Evolutionary conservation across 2,329 filamentous ascomycete genomes (phyloP), one percentile per base, ranked within the genome.

Genomic region (Xylaria polymorpha): DNA sequence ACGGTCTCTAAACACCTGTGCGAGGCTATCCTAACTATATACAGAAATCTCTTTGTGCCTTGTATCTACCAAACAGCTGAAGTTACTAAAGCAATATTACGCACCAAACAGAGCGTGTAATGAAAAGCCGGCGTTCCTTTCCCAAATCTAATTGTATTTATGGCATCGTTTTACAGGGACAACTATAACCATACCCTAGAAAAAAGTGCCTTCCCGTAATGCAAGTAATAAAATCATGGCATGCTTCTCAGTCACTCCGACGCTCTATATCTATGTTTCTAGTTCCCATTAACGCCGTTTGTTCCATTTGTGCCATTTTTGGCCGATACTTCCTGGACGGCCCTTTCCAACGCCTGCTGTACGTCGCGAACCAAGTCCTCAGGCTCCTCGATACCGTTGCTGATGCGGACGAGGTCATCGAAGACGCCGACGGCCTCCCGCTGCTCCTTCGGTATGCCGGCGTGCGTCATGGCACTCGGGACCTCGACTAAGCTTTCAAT

Each of bases 381-480:
- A 8, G 89, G 88, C 77, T 99, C 96, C 83, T 99, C 96, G 64
- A 99, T 90, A 77, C 96, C 96, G 79, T 94, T 98, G 86, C 94
- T 97, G 69, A 99, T 86, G 73, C 96, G 88, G 37, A 99, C 93
- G 8, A 99, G 87, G 80, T 99, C 96, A 79, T 99, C 96, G 77
- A 91, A 98, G 39, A 99, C 94, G 70, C 96, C 96, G 0, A 96
- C 94, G 3, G 91, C 92, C 86, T 99, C 96, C 67, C 96, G 87
- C 85, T 97, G 90, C 70, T 94, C 94, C 79, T 88, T 89, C 59
- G 96, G 96, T 73, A 99, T 99, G 68, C 95, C 96, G 29, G 94
- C 93, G 81, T 99, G 96, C 20, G 96, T 99, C 96, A 99, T 99
- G 82, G 90, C 93, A 76, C 92, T 93, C 25, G 96, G 96, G 2